Base-by-base conservation (phyloP, 306 rosid genomes). In the Cyamopsis tetragonoloba region DNA sequence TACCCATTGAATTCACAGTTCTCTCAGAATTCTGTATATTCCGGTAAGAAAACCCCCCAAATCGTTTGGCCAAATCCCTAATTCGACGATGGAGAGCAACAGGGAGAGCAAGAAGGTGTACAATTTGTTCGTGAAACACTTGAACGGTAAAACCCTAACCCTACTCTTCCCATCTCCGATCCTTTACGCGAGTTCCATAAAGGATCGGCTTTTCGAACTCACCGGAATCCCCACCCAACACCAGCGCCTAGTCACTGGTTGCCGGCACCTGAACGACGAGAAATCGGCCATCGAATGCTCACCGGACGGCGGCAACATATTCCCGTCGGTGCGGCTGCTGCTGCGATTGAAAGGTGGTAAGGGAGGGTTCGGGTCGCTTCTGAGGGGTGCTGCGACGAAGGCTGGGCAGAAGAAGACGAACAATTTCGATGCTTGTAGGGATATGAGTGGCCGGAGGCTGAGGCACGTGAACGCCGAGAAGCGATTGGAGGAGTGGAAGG, bases 401-500 rank as follows among this genome's bases (percentile, higher is more conserved):
- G 97, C 95, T 0, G 97, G 97, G 54, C 97, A 90, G 89, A 95
- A 91, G 84, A 95, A 95, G 78, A 95, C 99, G 58, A 91, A 84
- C 77, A 91, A 95, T 64, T 88, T 95, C 66, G 99, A 95, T 13
- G 99, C 99, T 0, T 95, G 99, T 64, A 78, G 99, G 24, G 97
- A 95, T 32, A 95, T 95, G 99, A 95, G 99, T 15, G 99, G 99
- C 0, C 77, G 97, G 41, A 77, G 99, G 81, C 76, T 95, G 81
- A 76, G 99, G 49, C 99, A 95, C 61, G 99, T 95, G 28, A 95
- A 95, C 61, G 97, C 97, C 0, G 99, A 95, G 92, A 91, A 87
- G 88, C 82, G 80, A 59, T 59, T 95, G 64, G 95, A 95, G 67
- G 99, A 95, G 66, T 95, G 99, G 99, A 84, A 73, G 83, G 97